Conservation (phyloP, 2,329 filamentous ascomycete species). For the Phyllosticta citriasiana region DNA sequence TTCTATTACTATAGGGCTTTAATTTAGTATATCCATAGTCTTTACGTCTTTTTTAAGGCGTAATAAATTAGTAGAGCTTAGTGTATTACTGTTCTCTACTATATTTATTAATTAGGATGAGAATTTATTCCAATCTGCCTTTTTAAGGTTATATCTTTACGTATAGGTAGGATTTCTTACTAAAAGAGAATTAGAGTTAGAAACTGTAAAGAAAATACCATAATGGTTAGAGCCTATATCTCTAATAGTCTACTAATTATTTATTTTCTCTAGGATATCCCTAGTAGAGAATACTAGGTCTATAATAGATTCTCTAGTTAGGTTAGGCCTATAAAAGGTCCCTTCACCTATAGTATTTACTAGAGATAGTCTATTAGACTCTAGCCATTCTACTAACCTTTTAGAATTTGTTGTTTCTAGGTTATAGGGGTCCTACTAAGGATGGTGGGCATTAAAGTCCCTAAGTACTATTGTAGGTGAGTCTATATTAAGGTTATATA, state of each 20-base stretch:
- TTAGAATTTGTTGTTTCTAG: too few relatives aligned
- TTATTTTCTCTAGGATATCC: neutral
- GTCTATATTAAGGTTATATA: neutral
- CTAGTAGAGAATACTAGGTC: neutral
- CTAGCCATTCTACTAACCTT: neutral
- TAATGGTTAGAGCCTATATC: neutral
- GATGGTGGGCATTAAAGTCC: too few relatives aligned
- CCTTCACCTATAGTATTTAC: neutral
- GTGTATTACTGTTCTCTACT: too few relatives aligned
- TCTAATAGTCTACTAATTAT: neutral
- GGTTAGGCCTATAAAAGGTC: neutral
- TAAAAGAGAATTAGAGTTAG: neutral
- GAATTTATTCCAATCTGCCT: neutral
- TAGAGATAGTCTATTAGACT: neutral
- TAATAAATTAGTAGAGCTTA: too few relatives aligned
- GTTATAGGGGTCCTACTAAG: too few relatives aligned
- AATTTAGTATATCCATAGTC: neutral
- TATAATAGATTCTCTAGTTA: neutral
- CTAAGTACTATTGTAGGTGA: neutral
- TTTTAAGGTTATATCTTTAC: neutral
- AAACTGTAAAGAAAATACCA: neutral
- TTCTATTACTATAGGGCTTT: too few relatives aligned
- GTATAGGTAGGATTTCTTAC: neutral
- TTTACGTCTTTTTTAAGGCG: too few relatives aligned
- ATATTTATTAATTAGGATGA: too few relatives aligned